Evolutionary conservation across 345 rosid species (phyloP).

Genomic region (Murraya paniculata): DNA sequence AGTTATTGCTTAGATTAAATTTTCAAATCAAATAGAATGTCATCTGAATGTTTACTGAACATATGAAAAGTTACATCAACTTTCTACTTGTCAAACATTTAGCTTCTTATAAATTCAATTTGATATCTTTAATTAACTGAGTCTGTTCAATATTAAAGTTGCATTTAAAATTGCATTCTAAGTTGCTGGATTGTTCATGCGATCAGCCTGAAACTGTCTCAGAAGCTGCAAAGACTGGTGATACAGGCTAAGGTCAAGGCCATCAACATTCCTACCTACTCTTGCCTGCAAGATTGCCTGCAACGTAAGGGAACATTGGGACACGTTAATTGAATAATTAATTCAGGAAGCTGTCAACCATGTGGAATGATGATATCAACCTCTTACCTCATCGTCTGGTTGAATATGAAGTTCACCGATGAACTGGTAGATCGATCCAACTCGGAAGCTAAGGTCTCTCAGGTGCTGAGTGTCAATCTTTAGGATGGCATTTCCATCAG

Average conservation of each 20-base stretch:
- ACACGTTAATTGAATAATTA: neutral
- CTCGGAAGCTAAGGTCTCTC: conserved; percentile 63
- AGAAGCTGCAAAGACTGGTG: conserved; percentile 58
- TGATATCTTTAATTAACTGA: neutral
- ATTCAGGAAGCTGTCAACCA: neutral
- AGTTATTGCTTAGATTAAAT: neutral
- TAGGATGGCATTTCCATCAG: conserved; percentile 49
- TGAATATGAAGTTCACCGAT: conserved; percentile 79
- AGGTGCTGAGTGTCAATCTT: conserved; percentile 63
- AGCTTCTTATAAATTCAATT: neutral
- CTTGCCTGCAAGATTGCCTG: conserved; percentile 79
- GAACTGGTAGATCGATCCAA: conserved; percentile 66
- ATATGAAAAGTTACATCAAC: neutral
- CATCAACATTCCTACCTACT: conserved; percentile 82
- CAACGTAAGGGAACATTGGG: conserved; percentile 1
- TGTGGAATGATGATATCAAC: neutral
- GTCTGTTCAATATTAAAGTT: neutral
- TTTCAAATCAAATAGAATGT: neutral
- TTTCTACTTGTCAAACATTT: neutral
- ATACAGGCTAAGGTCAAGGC: conserved; percentile 78
- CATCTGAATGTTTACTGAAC: neutral
- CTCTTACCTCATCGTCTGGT: conserved; percentile 49
- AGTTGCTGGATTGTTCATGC: conserved; percentile 14
- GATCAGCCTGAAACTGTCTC: conserved; percentile 56
- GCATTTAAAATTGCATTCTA: conserved; percentile 2